Conservation (phyloP, 2,329 filamentous ascomycete genomes). For the Fusarium sp. region DNA sequence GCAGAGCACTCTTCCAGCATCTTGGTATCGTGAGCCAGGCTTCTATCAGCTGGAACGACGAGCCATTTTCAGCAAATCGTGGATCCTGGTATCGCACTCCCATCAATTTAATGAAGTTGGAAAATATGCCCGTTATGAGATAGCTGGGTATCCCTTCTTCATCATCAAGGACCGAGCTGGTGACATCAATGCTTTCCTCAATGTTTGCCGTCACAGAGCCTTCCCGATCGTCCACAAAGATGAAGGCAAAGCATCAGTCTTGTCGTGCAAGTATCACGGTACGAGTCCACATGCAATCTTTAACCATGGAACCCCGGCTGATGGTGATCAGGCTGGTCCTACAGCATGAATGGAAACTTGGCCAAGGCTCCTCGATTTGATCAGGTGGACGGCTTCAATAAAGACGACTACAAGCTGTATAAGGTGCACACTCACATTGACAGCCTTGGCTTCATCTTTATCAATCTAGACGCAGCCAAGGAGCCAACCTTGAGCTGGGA, state of each 20-base stretch:
- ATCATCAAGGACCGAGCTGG: conserved; percentile 64
- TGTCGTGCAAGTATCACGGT: conserved; percentile 73
- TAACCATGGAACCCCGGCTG: not conserved
- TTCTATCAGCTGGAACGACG: conserved; percentile 70
- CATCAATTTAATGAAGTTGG: conserved; percentile 65
- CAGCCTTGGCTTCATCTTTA: conserved; percentile 68
- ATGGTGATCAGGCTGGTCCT: conserved; percentile 63
- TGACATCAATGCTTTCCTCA: conserved; percentile 72
- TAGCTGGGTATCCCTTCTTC: conserved; percentile 71
- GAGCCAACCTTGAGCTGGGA: conserved; percentile 64
- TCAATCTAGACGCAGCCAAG: conserved; percentile 65
- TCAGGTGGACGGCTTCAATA: conserved; percentile 68
- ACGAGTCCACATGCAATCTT: not conserved
- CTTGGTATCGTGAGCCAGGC: conserved; percentile 65
- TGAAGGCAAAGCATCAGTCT: conserved; percentile 64
- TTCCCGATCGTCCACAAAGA: conserved; percentile 69
- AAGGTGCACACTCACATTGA: conserved; percentile 68
- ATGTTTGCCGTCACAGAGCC: conserved; percentile 73
- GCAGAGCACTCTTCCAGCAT: conserved; percentile 56
- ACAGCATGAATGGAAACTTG: conserved; percentile 69
- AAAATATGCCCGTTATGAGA: conserved; percentile 68
- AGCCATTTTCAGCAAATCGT: conserved; percentile 69
- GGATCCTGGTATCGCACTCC: conserved; percentile 68
- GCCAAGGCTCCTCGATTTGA: conserved; percentile 73
- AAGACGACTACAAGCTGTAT: conserved; percentile 68